Evolutionary conservation across 805 yeast genomes (phyloP).

Genomic region (Metschnikowia bowlesiae): DNA sequence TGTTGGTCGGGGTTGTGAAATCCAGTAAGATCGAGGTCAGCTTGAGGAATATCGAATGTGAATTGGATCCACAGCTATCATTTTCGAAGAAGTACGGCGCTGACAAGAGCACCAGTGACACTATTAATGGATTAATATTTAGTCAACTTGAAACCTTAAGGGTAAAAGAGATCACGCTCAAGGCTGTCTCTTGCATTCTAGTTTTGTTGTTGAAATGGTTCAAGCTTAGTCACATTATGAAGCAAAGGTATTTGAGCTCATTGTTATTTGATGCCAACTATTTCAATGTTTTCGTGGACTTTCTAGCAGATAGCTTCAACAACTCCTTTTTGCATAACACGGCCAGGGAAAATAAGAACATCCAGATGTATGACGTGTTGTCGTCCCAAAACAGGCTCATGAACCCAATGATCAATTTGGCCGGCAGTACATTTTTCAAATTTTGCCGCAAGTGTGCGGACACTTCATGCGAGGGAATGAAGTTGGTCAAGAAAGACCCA

Average conservation of each 20-base stretch:
- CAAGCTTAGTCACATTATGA: conserved; percentile 69
- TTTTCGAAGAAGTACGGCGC: conserved; percentile 17
- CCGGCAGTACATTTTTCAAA: conserved; percentile 35
- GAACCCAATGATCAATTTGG: conserved; percentile 34
- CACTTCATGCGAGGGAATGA: conserved; percentile 10
- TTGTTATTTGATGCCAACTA: conserved; percentile 71
- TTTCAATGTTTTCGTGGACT: conserved; percentile 31
- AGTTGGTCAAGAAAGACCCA: conserved; percentile 29
- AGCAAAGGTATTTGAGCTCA: conserved; percentile 69
- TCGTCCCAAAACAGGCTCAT: conserved; percentile 36
- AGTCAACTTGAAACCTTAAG: conserved; percentile 52
- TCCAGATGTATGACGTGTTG: conserved; percentile 29
- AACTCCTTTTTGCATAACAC: conserved; percentile 30
- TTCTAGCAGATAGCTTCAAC: conserved; percentile 31
- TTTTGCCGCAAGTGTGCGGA: conserved; percentile 22
- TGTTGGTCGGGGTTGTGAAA: conserved; percentile 60
- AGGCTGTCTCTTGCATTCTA: conserved; percentile 53
- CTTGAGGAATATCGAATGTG: conserved; percentile 33
- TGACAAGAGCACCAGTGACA: conserved; percentile 3
- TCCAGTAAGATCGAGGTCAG: conserved; percentile 41
- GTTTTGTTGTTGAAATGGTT: conserved; percentile 67
- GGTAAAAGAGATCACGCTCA: conserved; percentile 59
- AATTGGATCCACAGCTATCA: conserved; percentile 31
- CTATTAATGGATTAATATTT: conserved; percentile 19
- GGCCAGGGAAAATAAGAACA: conserved; percentile 13